phyloP scores from a whole-genome alignment of 1,284 basidiomycete genomes.

The Xerocomus alliaceus region DNA sequence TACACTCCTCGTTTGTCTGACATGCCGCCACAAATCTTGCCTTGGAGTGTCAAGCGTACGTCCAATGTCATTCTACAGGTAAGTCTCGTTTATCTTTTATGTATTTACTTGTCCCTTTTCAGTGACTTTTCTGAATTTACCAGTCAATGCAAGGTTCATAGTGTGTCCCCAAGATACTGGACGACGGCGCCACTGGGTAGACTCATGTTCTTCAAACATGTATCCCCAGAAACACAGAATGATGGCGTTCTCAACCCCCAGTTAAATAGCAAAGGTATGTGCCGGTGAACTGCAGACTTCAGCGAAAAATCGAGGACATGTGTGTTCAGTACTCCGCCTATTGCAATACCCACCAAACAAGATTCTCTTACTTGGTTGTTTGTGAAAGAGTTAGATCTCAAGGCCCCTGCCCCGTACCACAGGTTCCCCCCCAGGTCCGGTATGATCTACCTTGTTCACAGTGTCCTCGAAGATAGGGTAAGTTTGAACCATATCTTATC shows the following conservation, averaged over 20 bases:
- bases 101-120: not conserved
- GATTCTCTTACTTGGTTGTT: constrained; percentile 2
- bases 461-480: constrained; percentile 15
- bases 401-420: not conserved
- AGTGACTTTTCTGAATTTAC: not conserved
- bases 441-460: constrained; percentile 13
- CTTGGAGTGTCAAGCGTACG: constrained; percentile 10
- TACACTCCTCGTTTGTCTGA: not conserved
- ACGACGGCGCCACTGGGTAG: constrained; percentile 21
- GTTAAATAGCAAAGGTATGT: constrained; percentile 33
- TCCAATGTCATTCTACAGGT: constrained; percentile 7
- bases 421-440: not conserved
- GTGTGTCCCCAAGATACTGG: constrained; percentile 8
- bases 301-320: constrained; percentile 22
- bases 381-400: not conserved
- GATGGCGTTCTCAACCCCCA: not conserved
- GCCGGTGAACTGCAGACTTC: constrained; percentile 13
- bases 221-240: constrained; percentile 9
- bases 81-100: constrained; percentile 8
- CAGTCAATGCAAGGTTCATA: constrained; percentile 8
- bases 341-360: constrained; percentile 12
- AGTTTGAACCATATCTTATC: not conserved
- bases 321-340: constrained; percentile 14
- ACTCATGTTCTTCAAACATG: not conserved
- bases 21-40: constrained; percentile 33